Evolutionary conservation across 192 early-diverging fungal species (phyloP).

Genomic region (Entomortierella chlamydospora): DNA sequence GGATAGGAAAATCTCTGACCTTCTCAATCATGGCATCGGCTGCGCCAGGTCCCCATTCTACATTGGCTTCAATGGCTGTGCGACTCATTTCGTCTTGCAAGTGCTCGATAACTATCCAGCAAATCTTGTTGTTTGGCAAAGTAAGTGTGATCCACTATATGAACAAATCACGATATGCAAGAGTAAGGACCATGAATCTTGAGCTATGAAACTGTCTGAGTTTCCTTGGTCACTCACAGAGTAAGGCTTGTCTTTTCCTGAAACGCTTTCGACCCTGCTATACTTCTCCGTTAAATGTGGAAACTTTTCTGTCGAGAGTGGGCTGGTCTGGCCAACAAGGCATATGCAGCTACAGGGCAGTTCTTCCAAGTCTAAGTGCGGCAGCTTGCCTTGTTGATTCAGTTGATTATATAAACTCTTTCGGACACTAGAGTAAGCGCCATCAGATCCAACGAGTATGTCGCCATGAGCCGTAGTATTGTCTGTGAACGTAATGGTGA

Average conservation of each 20-base stretch:
- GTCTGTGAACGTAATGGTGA: conserved; percentile 13
- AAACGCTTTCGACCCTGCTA: conserved; percentile 20
- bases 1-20: conserved; percentile 5
- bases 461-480: conserved; percentile 8
- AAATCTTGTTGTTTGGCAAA: conserved; percentile 4
- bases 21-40: conserved; percentile 13
- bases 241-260: conserved; percentile 11
- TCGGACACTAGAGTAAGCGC: conserved; percentile 11
- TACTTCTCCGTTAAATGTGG: neutral
- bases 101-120: conserved; percentile 31
- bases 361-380: neutral
- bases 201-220: neutral
- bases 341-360: conserved; percentile 18
- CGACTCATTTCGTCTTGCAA: neutral
- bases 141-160: conserved; percentile 11
- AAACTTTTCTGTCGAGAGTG: conserved; percentile 8
- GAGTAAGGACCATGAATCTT: neutral
- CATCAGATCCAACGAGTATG: conserved; percentile 20
- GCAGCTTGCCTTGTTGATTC: neutral
- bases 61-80: neutral
- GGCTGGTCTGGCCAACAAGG: conserved; percentile 13
- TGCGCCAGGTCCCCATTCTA: conserved; percentile 13
- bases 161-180: neutral
- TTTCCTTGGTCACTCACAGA: conserved; percentile 6
- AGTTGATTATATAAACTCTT: conserved; percentile 1